Percentiles rank a stretch among this genome's conserved stretches.
Evolutionary conservation across 139 green algal genomes (phyloP).

Genomic region (Marvania coccoides): DNA sequence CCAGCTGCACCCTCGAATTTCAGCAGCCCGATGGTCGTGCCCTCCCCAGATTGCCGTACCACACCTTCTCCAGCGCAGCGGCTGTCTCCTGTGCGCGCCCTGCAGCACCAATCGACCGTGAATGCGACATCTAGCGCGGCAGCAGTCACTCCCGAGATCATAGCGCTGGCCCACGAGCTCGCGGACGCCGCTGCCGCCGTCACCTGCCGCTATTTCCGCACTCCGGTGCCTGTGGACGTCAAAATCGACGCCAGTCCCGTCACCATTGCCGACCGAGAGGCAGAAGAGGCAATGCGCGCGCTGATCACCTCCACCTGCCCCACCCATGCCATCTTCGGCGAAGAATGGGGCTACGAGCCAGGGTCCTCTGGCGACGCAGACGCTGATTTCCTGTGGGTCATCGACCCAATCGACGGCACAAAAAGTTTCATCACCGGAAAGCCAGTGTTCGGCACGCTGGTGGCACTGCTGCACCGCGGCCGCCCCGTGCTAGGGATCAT

Average conservation of each 20-base stretch:
- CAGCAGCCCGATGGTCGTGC: too few species aligned
- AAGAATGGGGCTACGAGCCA: conserved; percentile 71
- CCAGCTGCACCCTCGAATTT: too few species aligned
- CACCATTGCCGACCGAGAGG: conserved; percentile 70
- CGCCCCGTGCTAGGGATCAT: conserved; percentile 87
- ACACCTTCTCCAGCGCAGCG: too few species aligned
- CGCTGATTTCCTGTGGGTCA: conserved; percentile 76
- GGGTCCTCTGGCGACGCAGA: conserved; percentile 3
- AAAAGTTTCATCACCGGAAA: conserved; percentile 99
- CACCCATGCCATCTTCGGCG: conserved; percentile 78
- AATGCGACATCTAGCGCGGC: too few species aligned
- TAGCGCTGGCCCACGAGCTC: conserved; percentile 57
- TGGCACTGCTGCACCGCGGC: conserved; percentile 85
- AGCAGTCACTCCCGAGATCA: conserved; percentile 5
- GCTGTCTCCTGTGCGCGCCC: too few species aligned
- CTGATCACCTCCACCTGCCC: conserved; percentile 53
- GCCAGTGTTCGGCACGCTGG: conserved; percentile 93
- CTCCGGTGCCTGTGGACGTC: conserved; percentile 58
- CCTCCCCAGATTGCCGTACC: too few species aligned
- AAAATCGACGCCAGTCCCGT: conserved; percentile 78
- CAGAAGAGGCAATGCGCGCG: conserved; percentile 70
- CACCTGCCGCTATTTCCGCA: conserved; percentile 68
- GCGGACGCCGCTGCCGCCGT: conserved; percentile 66
- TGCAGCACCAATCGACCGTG: too few species aligned
- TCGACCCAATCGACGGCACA: conserved; percentile 99